A percentile compares a stretch with the other conserved stretches of the same genome.
Conservation (phyloP, 306 rosid species). For the Parietaria judaica region DNA sequence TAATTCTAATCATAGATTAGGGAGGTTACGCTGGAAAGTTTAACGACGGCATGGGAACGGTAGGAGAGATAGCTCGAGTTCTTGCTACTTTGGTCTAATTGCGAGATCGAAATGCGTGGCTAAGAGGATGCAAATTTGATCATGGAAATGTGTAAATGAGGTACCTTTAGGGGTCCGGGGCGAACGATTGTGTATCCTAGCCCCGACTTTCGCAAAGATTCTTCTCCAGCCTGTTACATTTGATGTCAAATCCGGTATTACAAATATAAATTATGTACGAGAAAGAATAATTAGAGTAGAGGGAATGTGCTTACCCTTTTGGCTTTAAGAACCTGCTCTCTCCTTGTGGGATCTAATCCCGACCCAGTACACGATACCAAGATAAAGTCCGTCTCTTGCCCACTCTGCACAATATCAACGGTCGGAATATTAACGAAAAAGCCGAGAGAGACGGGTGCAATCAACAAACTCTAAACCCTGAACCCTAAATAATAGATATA, state of each 20-base stretch:
- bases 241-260: constrained; percentile 15
- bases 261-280: constrained; percentile 4
- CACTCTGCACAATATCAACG: constrained; percentile 55
- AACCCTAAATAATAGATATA: too few relatives aligned
- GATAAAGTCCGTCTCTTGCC: constrained; percentile 93
- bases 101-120: too few relatives aligned
- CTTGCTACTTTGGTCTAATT: too few relatives aligned
- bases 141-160: background rate
- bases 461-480: background rate
- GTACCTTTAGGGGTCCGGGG: constrained; percentile 94
- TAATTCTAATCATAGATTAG: too few relatives aligned
- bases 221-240: constrained; percentile 82
- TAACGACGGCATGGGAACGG: too few relatives aligned
- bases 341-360: constrained; percentile 80
- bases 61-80: too few relatives aligned
- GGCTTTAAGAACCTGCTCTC: constrained; percentile 96
- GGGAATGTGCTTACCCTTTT: constrained; percentile 57
- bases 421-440: constrained; percentile 16
- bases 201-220: constrained; percentile 85
- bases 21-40: too few relatives aligned
- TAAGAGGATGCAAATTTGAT: background rate
- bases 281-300: constrained; percentile 4
- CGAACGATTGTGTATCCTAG: constrained; percentile 93
- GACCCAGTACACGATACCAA: constrained; percentile 92
- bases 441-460: background rate